These are phyloP conservation scores for Fraxinus velutina DNA, from an alignment of 305 asterid species.

Conservation along the genomic window DNA sequence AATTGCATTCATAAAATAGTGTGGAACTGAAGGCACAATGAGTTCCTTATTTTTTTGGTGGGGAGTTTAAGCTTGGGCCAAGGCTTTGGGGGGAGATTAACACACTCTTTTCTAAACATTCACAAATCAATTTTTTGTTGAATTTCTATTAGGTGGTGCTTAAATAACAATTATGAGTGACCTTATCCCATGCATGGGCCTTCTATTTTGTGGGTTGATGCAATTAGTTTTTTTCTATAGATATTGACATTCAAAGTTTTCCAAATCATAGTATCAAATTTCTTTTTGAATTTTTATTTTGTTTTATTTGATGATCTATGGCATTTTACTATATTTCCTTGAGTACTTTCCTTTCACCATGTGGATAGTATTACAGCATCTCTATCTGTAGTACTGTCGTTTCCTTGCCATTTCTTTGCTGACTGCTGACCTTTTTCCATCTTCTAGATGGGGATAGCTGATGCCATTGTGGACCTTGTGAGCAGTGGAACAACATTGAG, in stretches of 20 bases:
- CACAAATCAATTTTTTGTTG: background rate
- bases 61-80: background rate
- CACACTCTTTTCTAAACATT: background rate
- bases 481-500: constrained; percentile 95
- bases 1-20: background rate
- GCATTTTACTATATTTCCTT: background rate
- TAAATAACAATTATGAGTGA: background rate
- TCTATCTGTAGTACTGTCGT: background rate
- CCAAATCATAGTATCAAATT: background rate
- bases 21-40: background rate
- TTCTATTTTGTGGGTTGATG: background rate
- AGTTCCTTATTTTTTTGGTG: background rate
- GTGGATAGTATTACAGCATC: background rate
- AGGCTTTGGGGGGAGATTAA: background rate
- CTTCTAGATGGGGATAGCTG: constrained; percentile 94
- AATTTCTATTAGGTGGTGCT: background rate
- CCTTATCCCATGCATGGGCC: background rate
- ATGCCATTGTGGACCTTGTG: constrained; percentile 97
- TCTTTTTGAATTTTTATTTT: background rate
- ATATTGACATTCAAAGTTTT: background rate
- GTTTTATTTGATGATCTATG: background rate
- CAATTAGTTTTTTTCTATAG: background rate
- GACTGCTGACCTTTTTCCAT: background rate
- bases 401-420: constrained; percentile 2
- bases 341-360: background rate